These are phyloP conservation scores for Blastobotrys buckinghamii DNA, from an alignment of 1,139 yeast species.

Conservation along the genomic window DNA sequence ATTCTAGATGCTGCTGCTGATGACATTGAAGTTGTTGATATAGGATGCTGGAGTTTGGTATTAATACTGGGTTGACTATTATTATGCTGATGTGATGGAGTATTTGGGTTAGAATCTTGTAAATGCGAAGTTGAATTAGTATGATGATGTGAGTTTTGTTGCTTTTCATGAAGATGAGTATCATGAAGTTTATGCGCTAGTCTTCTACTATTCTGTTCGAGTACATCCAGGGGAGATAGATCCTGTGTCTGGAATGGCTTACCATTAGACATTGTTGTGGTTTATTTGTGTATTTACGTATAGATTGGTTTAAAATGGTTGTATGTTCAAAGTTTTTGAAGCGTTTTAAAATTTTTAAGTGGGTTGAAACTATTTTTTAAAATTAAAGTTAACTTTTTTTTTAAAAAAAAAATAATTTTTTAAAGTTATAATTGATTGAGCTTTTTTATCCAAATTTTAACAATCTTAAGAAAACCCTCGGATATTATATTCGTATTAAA, in stretches of 20 bases:
- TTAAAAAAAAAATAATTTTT: too few relatives aligned
- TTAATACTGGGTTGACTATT: neutral
- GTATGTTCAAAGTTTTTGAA: too few relatives aligned
- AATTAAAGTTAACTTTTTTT: too few relatives aligned
- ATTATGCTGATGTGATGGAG: constrained; percentile 1
- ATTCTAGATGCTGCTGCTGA: constrained; percentile 2
- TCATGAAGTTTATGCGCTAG: constrained; percentile 22
- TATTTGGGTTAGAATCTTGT: neutral
- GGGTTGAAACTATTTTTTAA: too few relatives aligned
- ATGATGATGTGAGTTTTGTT: neutral
- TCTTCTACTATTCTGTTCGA: constrained; percentile 28
- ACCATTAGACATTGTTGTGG: neutral
- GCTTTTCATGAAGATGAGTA: neutral
- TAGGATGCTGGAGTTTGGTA: neutral
- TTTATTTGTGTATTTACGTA: too few relatives aligned
- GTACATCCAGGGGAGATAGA: constrained; percentile 28
- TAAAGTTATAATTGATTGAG: too few relatives aligned
- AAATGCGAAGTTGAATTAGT: neutral
- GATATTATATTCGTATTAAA: too few relatives aligned
- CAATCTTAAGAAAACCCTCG: too few relatives aligned
- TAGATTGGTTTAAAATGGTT: too few relatives aligned
- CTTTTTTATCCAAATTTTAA: too few relatives aligned
- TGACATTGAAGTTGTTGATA: neutral
- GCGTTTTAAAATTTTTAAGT: too few relatives aligned
- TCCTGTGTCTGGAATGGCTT: constrained; percentile 19